Conservation (phyloP, 441 rosid genomes). For the Bocquillonia castaneifolia region DNA sequence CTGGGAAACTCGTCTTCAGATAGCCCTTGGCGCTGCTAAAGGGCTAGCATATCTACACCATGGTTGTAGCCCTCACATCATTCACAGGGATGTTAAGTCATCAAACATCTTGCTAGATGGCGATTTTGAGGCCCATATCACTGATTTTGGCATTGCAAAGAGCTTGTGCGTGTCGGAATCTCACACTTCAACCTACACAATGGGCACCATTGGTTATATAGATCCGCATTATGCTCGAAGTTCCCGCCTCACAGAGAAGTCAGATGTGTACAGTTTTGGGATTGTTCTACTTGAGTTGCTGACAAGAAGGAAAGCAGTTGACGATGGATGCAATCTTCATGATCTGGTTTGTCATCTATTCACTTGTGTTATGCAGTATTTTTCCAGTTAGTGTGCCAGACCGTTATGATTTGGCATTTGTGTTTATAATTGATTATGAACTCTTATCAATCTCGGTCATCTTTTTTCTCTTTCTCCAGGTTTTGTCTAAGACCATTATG, state of each 20-base stretch:
- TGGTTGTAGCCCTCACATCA: slow-evolving; percentile 90
- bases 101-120: slow-evolving; percentile 84
- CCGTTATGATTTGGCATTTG: too few species aligned
- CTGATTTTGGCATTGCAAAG: slow-evolving; percentile 97
- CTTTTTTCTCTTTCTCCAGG: slow-evolving; percentile 40
- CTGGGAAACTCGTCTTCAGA: slow-evolving; percentile 80
- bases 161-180: slow-evolving; percentile 71
- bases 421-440: too few species aligned
- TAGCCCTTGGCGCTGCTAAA: slow-evolving; percentile 91
- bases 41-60: slow-evolving; percentile 92
- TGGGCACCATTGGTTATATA: slow-evolving; percentile 96
- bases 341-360: slow-evolving; percentile 59
- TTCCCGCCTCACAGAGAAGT: slow-evolving; percentile 86
- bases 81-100: slow-evolving; percentile 92
- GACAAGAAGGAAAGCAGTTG: slow-evolving; percentile 89
- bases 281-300: slow-evolving; percentile 89
- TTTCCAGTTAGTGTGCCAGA: too few species aligned
- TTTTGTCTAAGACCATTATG: slow-evolving; percentile 87
- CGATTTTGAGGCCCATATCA: slow-evolving; percentile 85
- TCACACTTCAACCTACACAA: slow-evolving; percentile 71
- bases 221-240: slow-evolving; percentile 98
- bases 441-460: neutral
- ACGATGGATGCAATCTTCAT: slow-evolving; percentile 85
- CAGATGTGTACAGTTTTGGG: slow-evolving; percentile 90
- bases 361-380: too few species aligned